These are phyloP conservation scores for Acidiella bohemica DNA, from an alignment of 495 filamentous ascomycete species.

Conservation along the genomic window DNA sequence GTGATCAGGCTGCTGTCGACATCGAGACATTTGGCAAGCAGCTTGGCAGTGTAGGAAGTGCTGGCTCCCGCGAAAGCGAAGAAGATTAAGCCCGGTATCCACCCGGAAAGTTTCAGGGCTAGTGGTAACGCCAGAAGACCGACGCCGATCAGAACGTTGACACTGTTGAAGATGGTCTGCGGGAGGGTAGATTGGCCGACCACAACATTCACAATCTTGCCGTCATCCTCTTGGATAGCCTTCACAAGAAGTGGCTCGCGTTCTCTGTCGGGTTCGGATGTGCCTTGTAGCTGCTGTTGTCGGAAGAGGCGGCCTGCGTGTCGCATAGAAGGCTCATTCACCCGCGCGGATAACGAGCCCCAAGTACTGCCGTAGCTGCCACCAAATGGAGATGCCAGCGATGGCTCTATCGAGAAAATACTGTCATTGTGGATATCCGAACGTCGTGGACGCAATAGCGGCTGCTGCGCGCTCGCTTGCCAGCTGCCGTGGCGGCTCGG, in stretches of 20 bases:
- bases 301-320: slow-evolving; percentile 59
- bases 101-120: slow-evolving; percentile 79
- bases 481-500: no score
- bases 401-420: slow-evolving; percentile 49
- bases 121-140: slow-evolving; percentile 81
- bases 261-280: slow-evolving; percentile 45
- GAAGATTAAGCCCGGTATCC: slow-evolving; percentile 69
- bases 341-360: slow-evolving; percentile 56
- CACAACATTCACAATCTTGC: slow-evolving; percentile 65
- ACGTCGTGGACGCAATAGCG: slow-evolving; percentile 5
- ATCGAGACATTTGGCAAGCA: slow-evolving; percentile 82
- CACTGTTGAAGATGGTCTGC: slow-evolving; percentile 93
- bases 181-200: slow-evolving; percentile 86
- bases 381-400: slow-evolving; percentile 49
- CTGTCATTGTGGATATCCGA: slow-evolving; percentile 27
- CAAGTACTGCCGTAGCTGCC: slow-evolving; percentile 67
- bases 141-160: slow-evolving; percentile 88
- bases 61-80: slow-evolving; percentile 57
- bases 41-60: slow-evolving; percentile 75
- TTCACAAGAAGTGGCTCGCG: slow-evolving; percentile 70
- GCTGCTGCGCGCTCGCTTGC: slow-evolving; percentile 5
- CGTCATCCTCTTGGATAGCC: slow-evolving; percentile 73
- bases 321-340: slow-evolving; percentile 53
- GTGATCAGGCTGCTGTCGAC: slow-evolving; percentile 67
- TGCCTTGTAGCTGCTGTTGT: slow-evolving; percentile 47